Percentiles rank a stretch among this genome's conserved stretches.
These are phyloP conservation scores for Acorus calamus DNA, from an alignment of 106 monocot genomes.

Conservation along the genomic window DNA sequence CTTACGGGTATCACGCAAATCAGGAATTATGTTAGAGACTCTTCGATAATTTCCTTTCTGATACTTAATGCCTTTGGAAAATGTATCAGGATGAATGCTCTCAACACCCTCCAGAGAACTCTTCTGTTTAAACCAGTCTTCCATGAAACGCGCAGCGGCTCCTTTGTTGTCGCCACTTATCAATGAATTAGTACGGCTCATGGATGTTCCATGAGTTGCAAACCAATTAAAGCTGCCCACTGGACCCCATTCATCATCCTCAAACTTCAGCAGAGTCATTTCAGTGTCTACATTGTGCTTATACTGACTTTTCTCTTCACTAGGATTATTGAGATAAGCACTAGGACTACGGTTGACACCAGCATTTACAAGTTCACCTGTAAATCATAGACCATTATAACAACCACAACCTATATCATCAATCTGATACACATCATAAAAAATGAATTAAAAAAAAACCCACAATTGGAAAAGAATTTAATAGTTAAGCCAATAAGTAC, in stretches of 20 bases:
- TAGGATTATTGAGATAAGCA: conserved; percentile 79
- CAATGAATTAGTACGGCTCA: conserved; percentile 78
- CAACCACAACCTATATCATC: not conserved
- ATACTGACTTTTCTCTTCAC: conserved; percentile 51
- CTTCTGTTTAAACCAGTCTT: conserved; percentile 67
- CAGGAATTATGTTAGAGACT: conserved; percentile 50
- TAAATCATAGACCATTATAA: conserved; percentile 3
- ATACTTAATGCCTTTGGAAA: conserved; percentile 4
- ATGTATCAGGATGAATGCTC: conserved; percentile 6
- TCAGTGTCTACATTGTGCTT: conserved; percentile 65
- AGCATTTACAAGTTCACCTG: conserved; percentile 86
- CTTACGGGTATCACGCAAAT: conserved; percentile 40
- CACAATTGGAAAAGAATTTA: not conserved
- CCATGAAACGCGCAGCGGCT: conserved; percentile 93
- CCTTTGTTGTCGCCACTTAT: conserved; percentile 97
- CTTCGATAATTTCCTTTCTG: conserved; percentile 27
- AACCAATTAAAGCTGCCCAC: conserved; percentile 94
- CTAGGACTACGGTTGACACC: conserved; percentile 88
- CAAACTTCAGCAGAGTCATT: conserved; percentile 92
- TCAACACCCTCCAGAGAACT: conserved; percentile 18
- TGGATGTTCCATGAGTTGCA: conserved; percentile 94
- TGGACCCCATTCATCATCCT: conserved; percentile 68
- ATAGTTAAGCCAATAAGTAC: too few relatives aligned
- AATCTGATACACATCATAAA: too few relatives aligned
- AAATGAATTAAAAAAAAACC: not conserved